These are phyloP conservation scores for Lepiota brunneoincarnata DNA, from an alignment of 768 basidiomycete genomes.

Conservation along the genomic window DNA sequence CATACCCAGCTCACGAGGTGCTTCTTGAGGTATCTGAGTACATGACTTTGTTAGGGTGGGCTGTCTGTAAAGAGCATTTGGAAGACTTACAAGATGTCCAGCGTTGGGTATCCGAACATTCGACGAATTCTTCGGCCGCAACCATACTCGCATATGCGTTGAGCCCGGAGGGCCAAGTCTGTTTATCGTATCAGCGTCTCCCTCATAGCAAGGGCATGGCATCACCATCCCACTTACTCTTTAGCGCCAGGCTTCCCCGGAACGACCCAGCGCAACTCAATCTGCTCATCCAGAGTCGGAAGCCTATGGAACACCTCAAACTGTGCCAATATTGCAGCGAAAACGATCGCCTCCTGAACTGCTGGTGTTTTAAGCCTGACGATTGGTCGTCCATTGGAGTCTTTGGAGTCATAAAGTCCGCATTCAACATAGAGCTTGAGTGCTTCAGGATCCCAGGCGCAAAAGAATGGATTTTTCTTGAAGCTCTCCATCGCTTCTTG, in stretches of 20 bases:
- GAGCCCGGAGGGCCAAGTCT: conserved; percentile 29
- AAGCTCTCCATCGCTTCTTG: conserved; percentile 57
- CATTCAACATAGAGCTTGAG: conserved; percentile 60
- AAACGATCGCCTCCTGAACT: conserved; percentile 62
- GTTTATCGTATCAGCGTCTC: no score
- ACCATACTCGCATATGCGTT: conserved; percentile 39
- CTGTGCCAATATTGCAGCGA: conserved; percentile 43
- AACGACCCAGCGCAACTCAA: conserved; percentile 55
- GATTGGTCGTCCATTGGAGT: conserved; percentile 28
- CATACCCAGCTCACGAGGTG: conserved; percentile 28
- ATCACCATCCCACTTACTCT: conserved; percentile 22
- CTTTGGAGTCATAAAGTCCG: conserved; percentile 40
- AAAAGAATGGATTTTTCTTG: conserved; percentile 61
- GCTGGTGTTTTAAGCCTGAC: conserved; percentile 65
- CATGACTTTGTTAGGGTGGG: not conserved
- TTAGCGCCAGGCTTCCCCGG: conserved; percentile 37
- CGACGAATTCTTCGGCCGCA: conserved; percentile 37
- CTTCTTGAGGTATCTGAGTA: conserved; percentile 39
- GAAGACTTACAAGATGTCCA: conserved; percentile 41
- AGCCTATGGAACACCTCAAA: conserved; percentile 42
- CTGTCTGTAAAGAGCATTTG: not conserved
- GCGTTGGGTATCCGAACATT: conserved; percentile 36
- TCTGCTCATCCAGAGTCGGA: conserved; percentile 42
- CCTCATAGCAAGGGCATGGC: conserved; percentile 16
- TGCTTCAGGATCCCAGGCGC: conserved; percentile 63